Base-by-base conservation (phyloP, 768 basidiomycete species). In the Gymnopilus junonius region DNA sequence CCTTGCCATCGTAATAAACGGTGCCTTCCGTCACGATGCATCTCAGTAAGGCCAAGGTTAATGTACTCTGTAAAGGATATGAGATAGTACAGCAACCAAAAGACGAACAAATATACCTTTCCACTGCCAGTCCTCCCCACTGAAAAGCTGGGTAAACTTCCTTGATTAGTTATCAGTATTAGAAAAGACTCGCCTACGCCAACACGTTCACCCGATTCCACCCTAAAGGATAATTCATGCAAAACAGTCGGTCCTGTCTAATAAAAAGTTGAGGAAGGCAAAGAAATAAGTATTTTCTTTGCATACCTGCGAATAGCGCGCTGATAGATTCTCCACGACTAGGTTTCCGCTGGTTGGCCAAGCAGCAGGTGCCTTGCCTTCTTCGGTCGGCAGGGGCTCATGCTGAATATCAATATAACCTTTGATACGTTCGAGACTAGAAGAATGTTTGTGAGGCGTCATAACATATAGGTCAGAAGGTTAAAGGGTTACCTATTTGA, bases 351-450 rank as follows among this genome's bases (percentile, higher is more conserved):
- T 82, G 3, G 84, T 74, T 0, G 87, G 86, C 86, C 87, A 88
- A 57, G 83, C 80, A 0, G 86, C 85, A 5, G 87, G 85, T 6
- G 86, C 86, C 46, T 73, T 72, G 45, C 79, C 81, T 1, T 66
- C 62, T 8, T 70, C 59, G 0, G 75, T 74, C 2, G 76, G 63
- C 59, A 75, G 71, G 3, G 80, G 79, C 69, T 90, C 87, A 50
- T 86, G 84, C 43, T 88, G 87, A 60, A 88, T 86, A 34, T 76
- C 68, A 21, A 88, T 71, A 69, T 87, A 89, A 1, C 72, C 88
- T 59, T 90, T 83, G 1, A 94, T 88, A 60, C 94, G 90, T 69
- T 95, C 93, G 20, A 82, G 69, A 63, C 82, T 81, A 21, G 32
- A 23, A 8, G 12, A 8, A 35, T 8, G 17, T 20, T 48, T 39